These are phyloP conservation scores for Lachnellula subtilissima DNA, from an alignment of 2,329 filamentous ascomycete species.

Conservation along the genomic window DNA sequence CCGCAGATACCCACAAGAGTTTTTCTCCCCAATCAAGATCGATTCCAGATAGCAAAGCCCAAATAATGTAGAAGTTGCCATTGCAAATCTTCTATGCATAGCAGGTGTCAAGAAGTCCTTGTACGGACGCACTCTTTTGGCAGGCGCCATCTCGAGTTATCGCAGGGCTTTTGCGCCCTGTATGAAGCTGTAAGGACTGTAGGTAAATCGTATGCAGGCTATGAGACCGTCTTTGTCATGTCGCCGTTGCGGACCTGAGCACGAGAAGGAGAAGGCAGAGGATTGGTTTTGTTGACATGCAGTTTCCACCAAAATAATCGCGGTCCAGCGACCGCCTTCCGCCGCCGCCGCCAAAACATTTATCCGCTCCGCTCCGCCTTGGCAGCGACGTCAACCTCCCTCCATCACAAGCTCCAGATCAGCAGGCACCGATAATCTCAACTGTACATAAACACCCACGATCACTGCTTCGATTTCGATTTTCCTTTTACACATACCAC, in stretches of 20 bases:
- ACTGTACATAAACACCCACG: slow-evolving; percentile 8
- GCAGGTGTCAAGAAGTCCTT: slow-evolving; percentile 83
- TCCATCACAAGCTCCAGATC: slow-evolving; percentile 10
- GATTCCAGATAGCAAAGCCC: slow-evolving; percentile 69
- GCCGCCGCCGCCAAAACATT: neutral
- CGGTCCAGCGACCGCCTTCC: neutral
- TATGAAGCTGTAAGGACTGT: slow-evolving; percentile 17
- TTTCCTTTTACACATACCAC: neutral
- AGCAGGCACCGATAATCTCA: slow-evolving; percentile 17
- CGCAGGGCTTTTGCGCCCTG: neutral
- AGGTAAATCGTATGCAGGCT: neutral
- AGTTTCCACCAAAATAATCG: slow-evolving; percentile 22
- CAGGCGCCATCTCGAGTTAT: slow-evolving; percentile 27
- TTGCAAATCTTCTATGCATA: slow-evolving; percentile 80
- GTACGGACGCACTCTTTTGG: slow-evolving; percentile 33
- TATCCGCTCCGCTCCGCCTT: neutral
- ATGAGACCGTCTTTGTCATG: slow-evolving; percentile 15
- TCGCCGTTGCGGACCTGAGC: slow-evolving; percentile 14
- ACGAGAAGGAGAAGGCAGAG: neutral
- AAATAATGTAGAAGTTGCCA: slow-evolving; percentile 66
- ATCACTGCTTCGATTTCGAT: neutral
- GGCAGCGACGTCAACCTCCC: slow-evolving; percentile 21
- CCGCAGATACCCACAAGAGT: slow-evolving; percentile 53
- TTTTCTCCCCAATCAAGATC: slow-evolving; percentile 63
- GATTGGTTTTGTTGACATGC: slow-evolving; percentile 23